Base-by-base conservation (phyloP, 2,329 filamentous ascomycete species). In the Metarhizium humberi region DNA sequence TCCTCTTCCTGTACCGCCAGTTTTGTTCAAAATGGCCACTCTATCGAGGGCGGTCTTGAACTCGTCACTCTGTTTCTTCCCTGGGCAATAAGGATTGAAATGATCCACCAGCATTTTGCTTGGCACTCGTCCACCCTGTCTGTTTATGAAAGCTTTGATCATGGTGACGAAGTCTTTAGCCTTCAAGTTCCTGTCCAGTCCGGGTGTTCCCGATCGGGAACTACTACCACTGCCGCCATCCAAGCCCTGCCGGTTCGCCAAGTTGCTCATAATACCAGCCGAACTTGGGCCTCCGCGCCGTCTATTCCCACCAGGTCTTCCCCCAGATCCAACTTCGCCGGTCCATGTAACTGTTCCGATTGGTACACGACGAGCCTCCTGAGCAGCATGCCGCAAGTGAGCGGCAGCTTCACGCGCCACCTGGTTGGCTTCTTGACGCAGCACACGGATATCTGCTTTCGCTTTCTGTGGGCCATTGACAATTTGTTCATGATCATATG, bases 281-380 rank as follows among this genome's bases (percentile, higher is more conserved):
- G 81, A 82, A 59, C 76, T 74, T 4, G 79, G 78, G 4, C 78
- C 80, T 38, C 71, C 78, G 45, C 73, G 78, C 0, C 78, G 77
- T 20, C 74, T 78, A 55, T 70, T 73, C 40, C 74, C 76, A 30
- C 82, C 79, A 1, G 88, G 87, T 40, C 88, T 78, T 1, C 92
- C 92, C 4, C 84, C 85, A 51, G 86, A 80, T 10, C 92, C 92
- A 50, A 88, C 84, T 62, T 88, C 83, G 1, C 94, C 92, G 0
- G 92, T 97, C 92, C 92, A 97, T 1, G 92, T 96, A 8, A 94
- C 89, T 0, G 88, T 90, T 7, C 92, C 92, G 36, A 90, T 85
- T 0, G 89, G 89, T 1, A 92, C 76, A 8, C 76, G 79, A 11
- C 84, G 79, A 3, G 92, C 90, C 34, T 86, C 79, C 64, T 92